phyloP scores from a whole-genome alignment of 1,284 basidiomycete genomes.

The Malassezia dermatis region DNA sequence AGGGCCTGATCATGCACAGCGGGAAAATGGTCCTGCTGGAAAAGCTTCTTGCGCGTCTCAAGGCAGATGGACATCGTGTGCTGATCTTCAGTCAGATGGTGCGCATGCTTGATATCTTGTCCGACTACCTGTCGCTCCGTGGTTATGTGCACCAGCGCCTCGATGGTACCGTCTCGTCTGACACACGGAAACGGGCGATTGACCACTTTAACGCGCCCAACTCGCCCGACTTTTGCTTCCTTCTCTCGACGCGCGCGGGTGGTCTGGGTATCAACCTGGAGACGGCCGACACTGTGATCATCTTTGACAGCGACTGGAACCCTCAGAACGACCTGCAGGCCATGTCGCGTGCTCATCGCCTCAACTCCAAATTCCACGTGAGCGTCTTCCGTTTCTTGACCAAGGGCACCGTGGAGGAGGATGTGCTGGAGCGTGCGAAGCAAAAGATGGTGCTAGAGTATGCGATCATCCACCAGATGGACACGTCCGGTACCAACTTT shows the following conservation, averaged over 20 bases:
- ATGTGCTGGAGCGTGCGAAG: constrained; percentile 92
- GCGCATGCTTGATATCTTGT: constrained; percentile 93
- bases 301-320: constrained; percentile 81
- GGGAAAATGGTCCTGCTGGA: constrained; percentile 53
- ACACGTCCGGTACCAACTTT: constrained; percentile 93
- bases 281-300: constrained; percentile 95
- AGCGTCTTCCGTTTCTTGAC: constrained; percentile 94
- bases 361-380: constrained; percentile 71
- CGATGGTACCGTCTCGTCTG: constrained; percentile 65
- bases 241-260: constrained; percentile 43
- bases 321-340: constrained; percentile 97
- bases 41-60: constrained; percentile 50
- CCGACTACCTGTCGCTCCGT: constrained; percentile 84
- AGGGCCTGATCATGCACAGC: constrained; percentile 50
- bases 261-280: constrained; percentile 51
- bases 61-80: constrained; percentile 51
- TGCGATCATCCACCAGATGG: constrained; percentile 99
- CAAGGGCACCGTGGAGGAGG: constrained; percentile 98
- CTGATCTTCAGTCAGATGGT: constrained; percentile 84
- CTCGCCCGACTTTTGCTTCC: constrained; percentile 57
- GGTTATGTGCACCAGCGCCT: constrained; percentile 73
- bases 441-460: constrained; percentile 99
- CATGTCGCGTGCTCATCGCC: constrained; percentile 74
- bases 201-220: constrained; percentile 66
- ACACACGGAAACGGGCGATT: constrained; percentile 72